Base-by-base conservation (phyloP, 768 basidiomycete species). In the Tricholoma sp. region DNA sequence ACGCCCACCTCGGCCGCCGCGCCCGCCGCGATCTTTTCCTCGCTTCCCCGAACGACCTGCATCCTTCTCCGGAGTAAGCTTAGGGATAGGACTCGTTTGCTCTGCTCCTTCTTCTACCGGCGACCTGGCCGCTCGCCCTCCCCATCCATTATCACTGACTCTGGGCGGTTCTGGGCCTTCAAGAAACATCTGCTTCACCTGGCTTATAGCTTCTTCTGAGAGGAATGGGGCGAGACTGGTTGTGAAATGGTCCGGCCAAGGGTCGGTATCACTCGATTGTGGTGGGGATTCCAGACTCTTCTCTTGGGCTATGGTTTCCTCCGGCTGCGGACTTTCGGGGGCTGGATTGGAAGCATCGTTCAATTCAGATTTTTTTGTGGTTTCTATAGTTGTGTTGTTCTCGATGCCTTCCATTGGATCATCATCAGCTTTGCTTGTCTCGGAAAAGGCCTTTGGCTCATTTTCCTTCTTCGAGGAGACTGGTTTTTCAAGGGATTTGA, bases 91-190 rank as follows among this genome's bases (percentile, higher is more conserved):
- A 44, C 39, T 48, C 6, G 52, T 12, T 13, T 56, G 58, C 1
- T 49, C 56, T 31, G 53, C 53, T 36, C 54, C 57, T 32, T 64
- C 68, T 18, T 65, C 70, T n/a, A 59, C 60, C 24, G 68, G 61
- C 37, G 65, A 47, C 60, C 72, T 77, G 2, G 72, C 56, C 31
- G 70, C 66, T 54, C 82, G 80, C 37, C 77, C 76, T 24, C 71
- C 83, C 91, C 90, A 94, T 9, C 92, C 92, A 54, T 70, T 74
- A 70, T 94, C 91, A 58, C 83, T 84, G 41, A 82, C 76, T 57
- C 84, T 77, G 0, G 90, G 89, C 34, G 89, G 86, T 57, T 88
- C 85, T 5, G 85, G 84, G 1, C 95, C 94, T 71, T 96, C 88
- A 17, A 92, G 73, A 58, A 80, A 89, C 69, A 97, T 83, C 39